Base-by-base conservation (phyloP, 2,329 filamentous ascomycete genomes). In the Colletotrichum sp. region DNA sequence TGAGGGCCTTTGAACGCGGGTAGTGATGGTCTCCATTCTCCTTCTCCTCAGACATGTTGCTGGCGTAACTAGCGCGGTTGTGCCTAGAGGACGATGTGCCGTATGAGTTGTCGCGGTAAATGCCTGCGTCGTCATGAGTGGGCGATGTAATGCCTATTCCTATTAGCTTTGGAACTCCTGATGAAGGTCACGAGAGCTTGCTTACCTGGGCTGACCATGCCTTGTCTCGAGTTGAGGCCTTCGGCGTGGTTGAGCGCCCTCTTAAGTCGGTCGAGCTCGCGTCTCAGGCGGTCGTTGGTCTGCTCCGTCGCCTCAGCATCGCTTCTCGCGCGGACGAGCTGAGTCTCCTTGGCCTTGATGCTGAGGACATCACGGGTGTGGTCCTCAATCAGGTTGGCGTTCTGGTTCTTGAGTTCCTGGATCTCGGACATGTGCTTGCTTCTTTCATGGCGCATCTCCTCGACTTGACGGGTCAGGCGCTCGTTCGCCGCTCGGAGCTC, bases 271-370 rank as follows among this genome's bases (percentile, higher is more conserved):
- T 99, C 97, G 63, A 98, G 93, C 86, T 99, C 97, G 70, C 96
- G 92, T 77, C 94, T 90, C 69, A 98, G 90, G 73, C 95, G 93
- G 77, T 97, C 95, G 69, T 97, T 96, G 75, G 93, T 94, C 80
- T 96, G 93, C 83, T 98, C 96, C 0, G 96, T 95, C 1, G 95
- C 93, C 83, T 99, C 96, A 36, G 94, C 95, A 81, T 99, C 97
- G 79, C 95, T 96, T 71, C 96, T 91, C 13, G 97, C 96, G 61
- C 97, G 93, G 12, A 99, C 96, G 7, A 99, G 90, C 81, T 99
- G 97, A 5, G 97, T 99, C 85, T 99, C 97, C 85, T 99, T 99
- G 16, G 97, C 97, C 84, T 99, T 99, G 87, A 99, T 98, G 80
- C 96, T 97, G 57, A 99, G 89, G 0, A 98, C 95, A 81, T 99